Conservation (phyloP, 2,329 filamentous ascomycete species). For the Colletotrichum sp. region DNA sequence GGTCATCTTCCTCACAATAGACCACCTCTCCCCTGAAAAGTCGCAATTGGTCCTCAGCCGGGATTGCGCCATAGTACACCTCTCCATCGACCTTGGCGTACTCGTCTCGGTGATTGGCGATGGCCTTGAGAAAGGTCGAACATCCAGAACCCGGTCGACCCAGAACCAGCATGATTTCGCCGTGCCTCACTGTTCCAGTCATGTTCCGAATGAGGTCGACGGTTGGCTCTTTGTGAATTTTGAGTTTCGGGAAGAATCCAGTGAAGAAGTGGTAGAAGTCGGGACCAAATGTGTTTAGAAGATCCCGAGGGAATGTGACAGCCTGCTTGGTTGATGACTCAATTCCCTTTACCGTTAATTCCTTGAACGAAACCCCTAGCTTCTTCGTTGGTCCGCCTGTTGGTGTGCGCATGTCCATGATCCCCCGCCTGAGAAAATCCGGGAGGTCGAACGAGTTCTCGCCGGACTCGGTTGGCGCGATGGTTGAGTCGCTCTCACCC, state of each 20-base stretch:
- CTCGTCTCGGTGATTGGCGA: conserved; percentile 71
- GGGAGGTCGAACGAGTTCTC: conserved; percentile 63
- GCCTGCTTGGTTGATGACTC: conserved; percentile 72
- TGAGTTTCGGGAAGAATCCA: conserved; percentile 38
- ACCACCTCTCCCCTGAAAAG: conserved; percentile 77
- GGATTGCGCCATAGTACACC: conserved; percentile 74
- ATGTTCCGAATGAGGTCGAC: conserved; percentile 35
- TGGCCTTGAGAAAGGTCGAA: conserved; percentile 77
- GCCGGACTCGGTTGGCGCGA: neutral
- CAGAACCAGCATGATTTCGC: conserved; percentile 51
- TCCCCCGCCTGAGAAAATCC: conserved; percentile 74
- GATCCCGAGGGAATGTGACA: conserved; percentile 74
- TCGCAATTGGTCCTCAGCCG: conserved; percentile 70
- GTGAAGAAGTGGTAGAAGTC: conserved; percentile 72
- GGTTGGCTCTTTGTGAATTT: conserved; percentile 26
- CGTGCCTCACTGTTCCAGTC: conserved; percentile 37
- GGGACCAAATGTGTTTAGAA: conserved; percentile 80
- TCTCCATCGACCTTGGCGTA: conserved; percentile 73
- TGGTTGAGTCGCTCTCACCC: conserved; percentile 17
- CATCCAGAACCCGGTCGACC: conserved; percentile 78
- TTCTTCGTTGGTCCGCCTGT: conserved; percentile 72
- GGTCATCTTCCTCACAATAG: conserved; percentile 80
- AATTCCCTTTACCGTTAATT: conserved; percentile 76
- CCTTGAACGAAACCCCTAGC: conserved; percentile 78
- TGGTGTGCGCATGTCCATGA: conserved; percentile 75